Evolutionary conservation across 176 grass and related monocot genomes (phyloP).

Genomic region (Melocanna baccifera): DNA sequence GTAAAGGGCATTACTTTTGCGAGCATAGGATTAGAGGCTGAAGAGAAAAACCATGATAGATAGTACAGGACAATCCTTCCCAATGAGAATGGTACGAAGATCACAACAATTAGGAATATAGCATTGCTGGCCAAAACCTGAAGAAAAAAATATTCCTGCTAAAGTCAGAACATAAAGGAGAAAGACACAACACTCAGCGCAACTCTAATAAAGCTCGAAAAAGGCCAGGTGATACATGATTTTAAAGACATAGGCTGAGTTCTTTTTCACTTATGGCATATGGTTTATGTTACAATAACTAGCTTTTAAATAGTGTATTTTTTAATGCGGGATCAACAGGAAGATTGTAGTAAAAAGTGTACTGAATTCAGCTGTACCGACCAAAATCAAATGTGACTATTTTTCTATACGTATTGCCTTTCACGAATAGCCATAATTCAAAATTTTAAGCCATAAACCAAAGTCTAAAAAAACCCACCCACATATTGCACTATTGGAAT

Average conservation of each 20-base stretch:
- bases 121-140: conserved; percentile 99
- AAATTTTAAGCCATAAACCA: too few species aligned
- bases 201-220: neutral
- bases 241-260: neutral
- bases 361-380: too few species aligned
- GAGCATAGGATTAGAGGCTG: conserved; percentile 78
- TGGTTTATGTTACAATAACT: too few species aligned
- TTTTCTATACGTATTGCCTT: too few species aligned
- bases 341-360: too few species aligned
- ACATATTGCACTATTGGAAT: neutral
- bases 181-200: neutral
- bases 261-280: too few species aligned
- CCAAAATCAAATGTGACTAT: too few species aligned
- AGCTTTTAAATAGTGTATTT: too few species aligned
- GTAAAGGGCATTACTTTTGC: conserved; percentile 75
- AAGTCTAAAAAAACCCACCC: too few species aligned
- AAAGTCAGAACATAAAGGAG: conserved; percentile 4
- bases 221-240: neutral
- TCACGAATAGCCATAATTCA: too few species aligned
- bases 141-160: conserved; percentile 11
- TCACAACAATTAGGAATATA: conserved; percentile 95
- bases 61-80: conserved; percentile 94
- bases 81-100: conserved; percentile 92
- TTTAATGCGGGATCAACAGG: too few species aligned
- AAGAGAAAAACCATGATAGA: conserved; percentile 94